phyloP scores from a whole-genome alignment of 257 asterid genomes.

The Scutellaria galericulata region DNA sequence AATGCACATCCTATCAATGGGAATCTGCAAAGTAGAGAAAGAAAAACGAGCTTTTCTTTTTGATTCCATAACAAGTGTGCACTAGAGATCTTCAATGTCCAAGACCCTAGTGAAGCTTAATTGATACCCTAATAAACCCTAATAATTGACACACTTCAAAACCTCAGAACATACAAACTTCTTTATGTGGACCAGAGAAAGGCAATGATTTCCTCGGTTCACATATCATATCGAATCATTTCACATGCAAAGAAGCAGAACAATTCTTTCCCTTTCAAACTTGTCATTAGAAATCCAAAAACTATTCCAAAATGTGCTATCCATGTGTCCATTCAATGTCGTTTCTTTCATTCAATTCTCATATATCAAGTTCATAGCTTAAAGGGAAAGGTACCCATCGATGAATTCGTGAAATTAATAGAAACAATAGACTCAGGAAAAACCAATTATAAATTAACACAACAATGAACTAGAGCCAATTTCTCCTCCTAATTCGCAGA shows the following conservation, averaged over 20 bases:
- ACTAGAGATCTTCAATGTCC: neutral
- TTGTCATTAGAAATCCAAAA: conserved; percentile 1
- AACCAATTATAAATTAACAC: neutral
- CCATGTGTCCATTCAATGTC: neutral
- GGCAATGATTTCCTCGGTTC: neutral
- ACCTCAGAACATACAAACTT: neutral
- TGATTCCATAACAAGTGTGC: conserved; percentile 3
- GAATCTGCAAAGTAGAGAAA: neutral
- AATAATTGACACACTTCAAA: neutral
- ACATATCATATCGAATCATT: conserved; percentile 5
- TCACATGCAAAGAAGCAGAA: neutral
- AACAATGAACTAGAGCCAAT: conserved; percentile 12
- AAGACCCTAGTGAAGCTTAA: neutral
- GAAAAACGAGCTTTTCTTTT: neutral
- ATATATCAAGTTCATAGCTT: neutral
- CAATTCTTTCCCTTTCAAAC: conserved; percentile 14
- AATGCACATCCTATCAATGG: conserved; percentile 2
- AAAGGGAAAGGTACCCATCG: neutral
- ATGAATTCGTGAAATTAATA: neutral
- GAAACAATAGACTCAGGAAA: conserved; percentile 10
- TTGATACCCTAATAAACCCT: neutral
- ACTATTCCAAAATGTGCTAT: neutral
- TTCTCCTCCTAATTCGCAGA: conserved; percentile 19
- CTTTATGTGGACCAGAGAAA: neutral
- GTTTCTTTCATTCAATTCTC: neutral